Conservation (phyloP, 2,329 filamentous ascomycete genomes). For the Paramyrothecium sp. region DNA sequence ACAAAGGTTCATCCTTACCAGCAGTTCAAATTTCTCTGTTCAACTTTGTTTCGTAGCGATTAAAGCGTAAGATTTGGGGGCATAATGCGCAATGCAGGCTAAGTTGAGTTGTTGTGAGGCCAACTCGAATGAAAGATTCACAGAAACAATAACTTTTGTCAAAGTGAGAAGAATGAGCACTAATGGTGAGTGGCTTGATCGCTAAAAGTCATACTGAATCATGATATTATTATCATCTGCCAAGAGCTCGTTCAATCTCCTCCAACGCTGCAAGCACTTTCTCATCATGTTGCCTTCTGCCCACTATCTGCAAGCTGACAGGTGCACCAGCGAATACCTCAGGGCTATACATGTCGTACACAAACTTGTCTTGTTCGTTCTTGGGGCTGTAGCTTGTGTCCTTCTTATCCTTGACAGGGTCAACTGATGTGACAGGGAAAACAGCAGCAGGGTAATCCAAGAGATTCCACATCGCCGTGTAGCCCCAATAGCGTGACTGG, state of each 20-base stretch:
- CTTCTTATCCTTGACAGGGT: constrained; percentile 8
- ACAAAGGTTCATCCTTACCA: too few relatives aligned
- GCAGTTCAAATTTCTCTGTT: too few relatives aligned
- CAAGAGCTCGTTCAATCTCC: constrained; percentile 9
- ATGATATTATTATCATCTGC: not conserved
- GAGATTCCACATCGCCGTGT: constrained; percentile 64
- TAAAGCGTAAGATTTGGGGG: too few relatives aligned
- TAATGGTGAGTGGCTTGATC: too few relatives aligned
- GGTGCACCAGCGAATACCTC: constrained; percentile 2
- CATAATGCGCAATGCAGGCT: too few relatives aligned
- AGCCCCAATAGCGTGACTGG: constrained; percentile 53
- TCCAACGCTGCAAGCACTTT: constrained; percentile 5
- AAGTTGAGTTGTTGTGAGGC: too few relatives aligned
- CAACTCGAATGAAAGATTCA: too few relatives aligned
- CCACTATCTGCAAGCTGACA: constrained; percentile 5
- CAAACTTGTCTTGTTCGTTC: constrained; percentile 1
- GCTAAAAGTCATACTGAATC: not conserved
- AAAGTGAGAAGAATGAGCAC: too few relatives aligned
- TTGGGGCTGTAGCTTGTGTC: constrained; percentile 5
- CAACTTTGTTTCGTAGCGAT: too few relatives aligned
- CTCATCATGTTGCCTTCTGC: constrained; percentile 4
- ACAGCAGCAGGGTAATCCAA: constrained; percentile 61
- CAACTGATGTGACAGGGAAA: constrained; percentile 47
- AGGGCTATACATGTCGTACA: constrained; percentile 1
- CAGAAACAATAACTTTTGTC: too few relatives aligned